Evolutionary conservation across 2,329 filamentous ascomycete genomes (phyloP).

Genomic region (Huntiella abstrusa): DNA sequence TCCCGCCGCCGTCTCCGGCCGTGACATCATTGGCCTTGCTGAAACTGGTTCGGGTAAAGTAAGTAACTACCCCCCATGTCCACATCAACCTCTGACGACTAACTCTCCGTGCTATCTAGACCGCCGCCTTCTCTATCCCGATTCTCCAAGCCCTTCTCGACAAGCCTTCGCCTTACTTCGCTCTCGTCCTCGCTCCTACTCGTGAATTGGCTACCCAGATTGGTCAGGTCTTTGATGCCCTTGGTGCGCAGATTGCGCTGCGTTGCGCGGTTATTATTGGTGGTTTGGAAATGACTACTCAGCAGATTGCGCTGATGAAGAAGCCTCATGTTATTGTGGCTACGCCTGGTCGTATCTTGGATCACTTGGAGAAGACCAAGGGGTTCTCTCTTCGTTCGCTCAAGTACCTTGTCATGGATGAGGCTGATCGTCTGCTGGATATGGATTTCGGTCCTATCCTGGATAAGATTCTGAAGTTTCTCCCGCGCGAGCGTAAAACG

Average conservation of each 20-base stretch:
- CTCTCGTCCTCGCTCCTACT: conserved; percentile 80
- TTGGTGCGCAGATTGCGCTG: conserved; percentile 76
- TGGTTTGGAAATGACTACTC: conserved; percentile 88
- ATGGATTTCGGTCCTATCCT: conserved; percentile 86
- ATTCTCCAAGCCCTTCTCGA: conserved; percentile 83
- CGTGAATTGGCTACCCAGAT: conserved; percentile 89
- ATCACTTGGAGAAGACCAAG: conserved; percentile 92
- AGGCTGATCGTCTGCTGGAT: conserved; percentile 80
- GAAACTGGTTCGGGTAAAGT: conserved; percentile 84
- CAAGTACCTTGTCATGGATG: conserved; percentile 86
- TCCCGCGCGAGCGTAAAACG: conserved; percentile 60
- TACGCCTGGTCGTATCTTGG: conserved; percentile 72
- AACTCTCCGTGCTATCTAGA: conserved; percentile 21
- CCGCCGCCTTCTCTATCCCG: conserved; percentile 81
- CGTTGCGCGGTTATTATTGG: conserved; percentile 74
- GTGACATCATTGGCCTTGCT: conserved; percentile 82
- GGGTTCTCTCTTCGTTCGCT: conserved; percentile 70
- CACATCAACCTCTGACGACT: not conserved
- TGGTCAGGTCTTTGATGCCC: conserved; percentile 65
- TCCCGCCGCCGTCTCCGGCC: conserved; percentile 55
- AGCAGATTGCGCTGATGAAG: conserved; percentile 82
- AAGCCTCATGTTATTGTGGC: conserved; percentile 89
- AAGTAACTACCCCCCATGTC: not conserved
- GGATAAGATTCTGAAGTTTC: conserved; percentile 80
- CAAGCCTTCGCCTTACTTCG: conserved; percentile 68